These are phyloP conservation scores for Wilcoxina mikolae DNA, from an alignment of 495 filamentous ascomycete genomes.

Conservation along the genomic window DNA sequence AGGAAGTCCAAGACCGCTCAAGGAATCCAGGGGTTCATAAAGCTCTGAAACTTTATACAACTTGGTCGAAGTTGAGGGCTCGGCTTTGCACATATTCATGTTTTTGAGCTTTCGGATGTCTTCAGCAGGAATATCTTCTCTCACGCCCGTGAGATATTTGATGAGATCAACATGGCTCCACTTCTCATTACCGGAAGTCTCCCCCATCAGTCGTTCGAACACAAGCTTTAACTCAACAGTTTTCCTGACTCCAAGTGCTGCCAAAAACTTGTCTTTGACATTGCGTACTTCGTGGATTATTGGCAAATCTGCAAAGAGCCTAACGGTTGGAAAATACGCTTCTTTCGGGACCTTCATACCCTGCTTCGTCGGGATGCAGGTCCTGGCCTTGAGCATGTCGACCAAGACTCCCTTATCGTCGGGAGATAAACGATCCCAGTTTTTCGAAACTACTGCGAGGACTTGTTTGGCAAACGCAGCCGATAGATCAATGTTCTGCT, in stretches of 20 bases:
- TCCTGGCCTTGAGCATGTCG: constrained; percentile 45
- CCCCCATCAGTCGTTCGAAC: constrained; percentile 63
- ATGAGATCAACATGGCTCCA: constrained; percentile 93
- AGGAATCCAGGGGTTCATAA: constrained; percentile 61
- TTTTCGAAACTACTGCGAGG: constrained; percentile 67
- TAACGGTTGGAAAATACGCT: constrained; percentile 84
- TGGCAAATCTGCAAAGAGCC: constrained; percentile 85
- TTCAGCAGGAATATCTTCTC: constrained; percentile 69
- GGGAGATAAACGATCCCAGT: constrained; percentile 62
- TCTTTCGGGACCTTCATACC: constrained; percentile 81
- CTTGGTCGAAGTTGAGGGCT: constrained; percentile 36
- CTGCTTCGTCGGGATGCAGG: constrained; percentile 76
- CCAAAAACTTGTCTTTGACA: constrained; percentile 79
- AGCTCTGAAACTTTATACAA: constrained; percentile 71
- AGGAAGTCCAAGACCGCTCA: constrained; percentile 54
- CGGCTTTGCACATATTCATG: constrained; percentile 68
- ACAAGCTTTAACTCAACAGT: constrained; percentile 89
- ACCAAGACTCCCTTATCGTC: constrained; percentile 50
- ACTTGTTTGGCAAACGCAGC: constrained; percentile 63
- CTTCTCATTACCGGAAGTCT: constrained; percentile 39
- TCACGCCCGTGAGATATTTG: constrained; percentile 78
- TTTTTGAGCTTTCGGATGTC: constrained; percentile 67
- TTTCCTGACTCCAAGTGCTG: constrained; percentile 63
- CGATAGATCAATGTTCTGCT: constrained; percentile 51
- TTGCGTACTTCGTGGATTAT: constrained; percentile 55